These are phyloP conservation scores for Cutaneotrichosporon spelunceum DNA, from an alignment of 1,284 basidiomycete species.

Conservation along the genomic window DNA sequence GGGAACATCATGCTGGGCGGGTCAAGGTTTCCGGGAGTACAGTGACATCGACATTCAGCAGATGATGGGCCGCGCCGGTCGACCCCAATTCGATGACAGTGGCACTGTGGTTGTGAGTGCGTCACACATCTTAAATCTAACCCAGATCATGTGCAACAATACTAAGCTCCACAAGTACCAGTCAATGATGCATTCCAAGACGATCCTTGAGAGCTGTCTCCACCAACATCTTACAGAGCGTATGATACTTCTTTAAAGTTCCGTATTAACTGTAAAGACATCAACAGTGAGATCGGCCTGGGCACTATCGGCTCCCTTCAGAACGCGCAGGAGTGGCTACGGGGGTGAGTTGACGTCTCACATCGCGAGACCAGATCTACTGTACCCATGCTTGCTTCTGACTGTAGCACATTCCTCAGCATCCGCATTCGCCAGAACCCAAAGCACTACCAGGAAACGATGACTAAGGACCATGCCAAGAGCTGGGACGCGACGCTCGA, in stretches of 20 bases:
- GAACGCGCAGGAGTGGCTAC: slow-evolving; percentile 70
- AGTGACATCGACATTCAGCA: slow-evolving; percentile 52
- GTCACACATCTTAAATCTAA: neutral
- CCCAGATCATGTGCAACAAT: slow-evolving; percentile 41
- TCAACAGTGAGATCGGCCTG: slow-evolving; percentile 88
- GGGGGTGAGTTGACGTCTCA: slow-evolving; percentile 48
- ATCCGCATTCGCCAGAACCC: slow-evolving; percentile 81
- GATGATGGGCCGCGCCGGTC: slow-evolving; percentile 64
- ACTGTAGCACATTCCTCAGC: slow-evolving; percentile 68
- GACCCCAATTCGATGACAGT: slow-evolving; percentile 74
- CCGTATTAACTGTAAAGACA: slow-evolving; percentile 51
- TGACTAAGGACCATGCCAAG: slow-evolving; percentile 40
- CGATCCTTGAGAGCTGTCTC: slow-evolving; percentile 75
- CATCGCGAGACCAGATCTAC: too few relatives aligned
- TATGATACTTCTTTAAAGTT: slow-evolving; percentile 19
- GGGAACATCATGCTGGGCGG: slow-evolving; percentile 46
- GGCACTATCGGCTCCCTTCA: slow-evolving; percentile 67
- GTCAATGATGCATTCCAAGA: slow-evolving; percentile 53
- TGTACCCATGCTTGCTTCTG: neutral
- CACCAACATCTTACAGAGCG: slow-evolving; percentile 77
- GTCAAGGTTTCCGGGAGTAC: slow-evolving; percentile 45
- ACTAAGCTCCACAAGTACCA: slow-evolving; percentile 35
- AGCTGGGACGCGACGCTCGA: slow-evolving; percentile 65
- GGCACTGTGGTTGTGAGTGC: slow-evolving; percentile 54
- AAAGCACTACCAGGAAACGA: slow-evolving; percentile 59